Evolutionary conservation across 805 yeast genomes (phyloP), one percentile per base, ranked within the genome.

Genomic region (Sungouiozyma intestinalis): DNA sequence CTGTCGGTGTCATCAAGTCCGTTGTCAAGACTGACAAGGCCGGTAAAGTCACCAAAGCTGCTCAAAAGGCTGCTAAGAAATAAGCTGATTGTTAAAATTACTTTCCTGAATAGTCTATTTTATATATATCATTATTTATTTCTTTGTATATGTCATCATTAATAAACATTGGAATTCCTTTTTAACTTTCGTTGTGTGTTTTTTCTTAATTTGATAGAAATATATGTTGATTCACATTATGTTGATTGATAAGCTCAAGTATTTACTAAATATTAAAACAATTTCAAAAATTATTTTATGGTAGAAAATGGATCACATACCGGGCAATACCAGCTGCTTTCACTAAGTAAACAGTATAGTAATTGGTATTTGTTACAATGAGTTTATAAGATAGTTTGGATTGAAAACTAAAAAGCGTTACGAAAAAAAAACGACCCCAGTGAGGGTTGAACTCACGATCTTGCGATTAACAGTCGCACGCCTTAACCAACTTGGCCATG

Each of bases 1-100:
- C 97, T 69, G 96, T 88, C 69, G 97, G 96, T 85, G 95, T 88
- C 68, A 84, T 88, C 84, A 88, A 88, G 81, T 71, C 86, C 54
- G 95, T 86, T 62, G 94, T 76, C 65, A 85, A 85, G 83, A 66
- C 84, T 57, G 81, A 78, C 73, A 73, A 71, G 65, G 85, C 86
- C 65, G 88, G 85, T 73, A 85, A 85, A 86, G 92, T 85, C 63
- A 85, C 95, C 87, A 85, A 85, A 86, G 85, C 95, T 71, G 95
- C 94, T 69, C 49, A 42, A 39, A 58, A 58, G 61, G 62, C 62
- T 50, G 50, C 52, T 46, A 59, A 55, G 57, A 52, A 59, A 57
- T 56, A 59, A 54, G 54, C 39, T 42, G 44, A 46, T 24, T 33
- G 5, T 31, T 39, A 32, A 39, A 18, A 19, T n/a, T 24, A 24